Evolutionary conservation across 202 grass and related monocot species (phyloP), one percentile per base, ranked within the genome.

Genomic region (Brachypodium distachyon): DNA sequence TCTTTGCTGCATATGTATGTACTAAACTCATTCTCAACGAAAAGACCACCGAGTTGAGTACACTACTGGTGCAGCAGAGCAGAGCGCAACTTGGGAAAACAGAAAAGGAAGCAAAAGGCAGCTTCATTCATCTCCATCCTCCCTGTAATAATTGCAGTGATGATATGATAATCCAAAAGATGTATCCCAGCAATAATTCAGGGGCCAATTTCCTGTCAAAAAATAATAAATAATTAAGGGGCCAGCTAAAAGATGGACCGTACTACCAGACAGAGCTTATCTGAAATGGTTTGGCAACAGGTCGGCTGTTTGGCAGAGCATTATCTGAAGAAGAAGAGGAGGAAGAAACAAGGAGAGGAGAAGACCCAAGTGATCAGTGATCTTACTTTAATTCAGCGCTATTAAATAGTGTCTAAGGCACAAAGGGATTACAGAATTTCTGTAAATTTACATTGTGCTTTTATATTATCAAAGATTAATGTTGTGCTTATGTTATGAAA

Each of bases 171-270:
- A 42, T 18, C 1, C 6, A 25, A 42, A 53, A 32, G 18, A 81
- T 28, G 12, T 59, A 42, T n/a, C 4, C 12, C 7, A 32, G 5
- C 53, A 52, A 77, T 84, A 62, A 49, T 84, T 61, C 26, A 62
- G 11, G 12, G 3, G 2, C 18, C 29, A 48, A 76, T 33, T 70
- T 48, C n/a, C 27, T 69, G 14, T 48, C 41, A 47, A 18, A 70
- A 33, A 43, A 40, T 83, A 63, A 40, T 77, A 12, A 43, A 61
- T 52, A 61, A 47, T 83, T 69, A 23, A 59, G n/a, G 31, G 16
- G 4, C 16, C 27, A 65, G 56, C 29, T 41, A 29, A 54, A 10
- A 21, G 51, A 23, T 54, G 22, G 22, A 9, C 9, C 51, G 26
- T 54, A 26, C 51, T 26, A 54, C 12, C 0, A 12, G 22, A 8